Conservation (phyloP, 2,329 filamentous ascomycete genomes). For the Fusarium sp. region DNA sequence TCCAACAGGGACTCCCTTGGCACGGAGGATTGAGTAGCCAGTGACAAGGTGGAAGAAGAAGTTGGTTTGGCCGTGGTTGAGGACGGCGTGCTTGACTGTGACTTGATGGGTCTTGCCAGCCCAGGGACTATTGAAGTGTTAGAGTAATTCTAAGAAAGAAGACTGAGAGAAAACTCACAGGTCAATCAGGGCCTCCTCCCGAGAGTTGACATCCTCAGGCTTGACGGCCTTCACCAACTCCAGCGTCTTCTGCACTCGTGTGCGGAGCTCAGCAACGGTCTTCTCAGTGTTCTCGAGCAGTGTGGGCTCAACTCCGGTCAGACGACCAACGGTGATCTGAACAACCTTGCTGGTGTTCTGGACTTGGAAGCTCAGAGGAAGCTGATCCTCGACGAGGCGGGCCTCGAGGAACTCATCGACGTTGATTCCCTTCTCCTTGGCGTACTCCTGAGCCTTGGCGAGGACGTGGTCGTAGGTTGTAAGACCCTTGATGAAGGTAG, state of each 20-base stretch:
- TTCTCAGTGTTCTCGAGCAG: conserved; percentile 25
- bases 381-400: conserved; percentile 35
- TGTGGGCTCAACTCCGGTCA: conserved; percentile 30
- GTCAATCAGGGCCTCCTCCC: conserved; percentile 21
- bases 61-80: conserved; percentile 28
- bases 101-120: conserved; percentile 23
- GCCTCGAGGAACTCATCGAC: conserved; percentile 27
- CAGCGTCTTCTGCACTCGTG: conserved; percentile 30
- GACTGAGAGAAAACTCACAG: neutral
- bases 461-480: conserved; percentile 31
- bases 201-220: conserved; percentile 20
- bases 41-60: conserved; percentile 37
- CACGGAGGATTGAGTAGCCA: conserved; percentile 31
- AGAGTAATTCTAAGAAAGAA: neutral
- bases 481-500: conserved; percentile 30
- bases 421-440: conserved; percentile 31
- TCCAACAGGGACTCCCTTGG: conserved; percentile 33
- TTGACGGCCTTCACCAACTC: conserved; percentile 22
- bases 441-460: conserved; percentile 34
- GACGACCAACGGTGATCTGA: conserved; percentile 20
- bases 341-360: conserved; percentile 31
- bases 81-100: conserved; percentile 20
- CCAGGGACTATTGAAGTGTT: conserved; percentile 1
- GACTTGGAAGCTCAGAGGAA: conserved; percentile 34
- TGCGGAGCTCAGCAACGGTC: conserved; percentile 25